Evolutionary conservation across 495 filamentous ascomycete species (phyloP).

Genomic region (Penicillium daleae): DNA sequence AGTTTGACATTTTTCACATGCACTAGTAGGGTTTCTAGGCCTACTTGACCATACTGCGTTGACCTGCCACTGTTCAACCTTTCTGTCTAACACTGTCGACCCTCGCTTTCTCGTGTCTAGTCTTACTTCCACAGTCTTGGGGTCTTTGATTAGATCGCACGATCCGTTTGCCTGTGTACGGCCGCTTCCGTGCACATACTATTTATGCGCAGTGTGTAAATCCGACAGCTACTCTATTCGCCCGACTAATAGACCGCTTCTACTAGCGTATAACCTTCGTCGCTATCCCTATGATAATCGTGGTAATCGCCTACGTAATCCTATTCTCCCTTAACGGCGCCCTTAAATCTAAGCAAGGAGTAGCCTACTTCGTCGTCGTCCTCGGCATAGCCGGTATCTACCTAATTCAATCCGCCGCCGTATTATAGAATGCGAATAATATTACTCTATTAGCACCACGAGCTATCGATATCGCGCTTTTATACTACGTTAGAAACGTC

Average conservation of each 20-base stretch:
- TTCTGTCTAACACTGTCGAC: no score
- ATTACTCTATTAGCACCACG: conserved; percentile 38
- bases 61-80: no score
- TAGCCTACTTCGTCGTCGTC: conserved; percentile 41
- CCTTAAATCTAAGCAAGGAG: conserved; percentile 34
- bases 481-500: conserved; percentile 41
- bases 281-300: conserved; percentile 28
- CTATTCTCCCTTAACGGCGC: conserved; percentile 33
- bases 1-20: no score
- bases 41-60: no score
- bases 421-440: conserved; percentile 46
- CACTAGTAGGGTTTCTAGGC: no score
- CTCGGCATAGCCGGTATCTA: conserved; percentile 44
- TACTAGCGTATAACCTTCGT: conserved; percentile 48
- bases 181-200: no score
- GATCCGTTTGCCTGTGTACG: no score
- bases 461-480: conserved; percentile 42
- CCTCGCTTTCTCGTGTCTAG: no score
- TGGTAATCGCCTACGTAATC: conserved; percentile 36
- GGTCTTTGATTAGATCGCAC: no score
- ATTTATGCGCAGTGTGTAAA: no score
- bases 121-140: no score
- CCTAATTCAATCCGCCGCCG: conserved; percentile 39
- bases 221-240: conserved; percentile 37
- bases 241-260: conserved; percentile 39